Evolutionary conservation across 768 basidiomycete genomes (phyloP).

Genomic region (Pisolithus albus): DNA sequence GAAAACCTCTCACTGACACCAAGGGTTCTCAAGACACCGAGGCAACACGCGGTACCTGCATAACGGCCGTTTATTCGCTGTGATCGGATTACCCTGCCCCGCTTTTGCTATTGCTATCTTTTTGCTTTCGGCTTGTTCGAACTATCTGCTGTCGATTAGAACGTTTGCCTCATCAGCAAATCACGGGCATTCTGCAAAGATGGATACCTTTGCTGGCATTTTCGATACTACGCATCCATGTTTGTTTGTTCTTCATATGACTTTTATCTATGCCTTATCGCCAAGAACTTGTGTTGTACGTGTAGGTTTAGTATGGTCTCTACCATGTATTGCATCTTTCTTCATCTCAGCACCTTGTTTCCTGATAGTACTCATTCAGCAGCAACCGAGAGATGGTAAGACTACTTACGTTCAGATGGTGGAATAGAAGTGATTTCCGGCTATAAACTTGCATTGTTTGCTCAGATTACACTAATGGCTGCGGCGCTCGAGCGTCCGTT

Average conservation of each 20-base stretch:
- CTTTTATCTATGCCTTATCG: constrained; percentile 11
- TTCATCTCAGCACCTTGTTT: too few species aligned
- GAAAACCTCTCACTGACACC: constrained; percentile 44
- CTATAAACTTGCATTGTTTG: too few species aligned
- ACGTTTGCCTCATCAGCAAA: constrained; percentile 1
- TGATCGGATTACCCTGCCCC: constrained; percentile 5
- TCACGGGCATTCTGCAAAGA: constrained; percentile 2
- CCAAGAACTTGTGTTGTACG: constrained; percentile 15
- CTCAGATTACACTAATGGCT: too few species aligned
- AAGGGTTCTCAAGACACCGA: constrained; percentile 8
- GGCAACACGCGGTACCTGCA: constrained; percentile 14
- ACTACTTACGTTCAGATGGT: too few species aligned
- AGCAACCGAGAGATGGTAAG: too few species aligned
- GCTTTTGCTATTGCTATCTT: constrained; percentile 5
- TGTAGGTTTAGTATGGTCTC: constrained; percentile 7
- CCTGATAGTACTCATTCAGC: background rate
- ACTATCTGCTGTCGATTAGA: constrained; percentile 6
- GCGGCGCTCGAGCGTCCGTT: too few species aligned
- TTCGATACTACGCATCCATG: constrained; percentile 2
- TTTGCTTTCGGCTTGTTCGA: too few species aligned
- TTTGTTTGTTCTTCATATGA: constrained; percentile 12
- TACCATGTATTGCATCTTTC: background rate
- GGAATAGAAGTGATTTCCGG: too few species aligned
- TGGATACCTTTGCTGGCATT: background rate
- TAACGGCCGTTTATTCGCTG: constrained; percentile 7